A percentile compares a stretch with the other conserved stretches of the same genome.
phyloP scores from a whole-genome alignment of 169 alveolate species.

The Plasmodium cynomolgi region DNA sequence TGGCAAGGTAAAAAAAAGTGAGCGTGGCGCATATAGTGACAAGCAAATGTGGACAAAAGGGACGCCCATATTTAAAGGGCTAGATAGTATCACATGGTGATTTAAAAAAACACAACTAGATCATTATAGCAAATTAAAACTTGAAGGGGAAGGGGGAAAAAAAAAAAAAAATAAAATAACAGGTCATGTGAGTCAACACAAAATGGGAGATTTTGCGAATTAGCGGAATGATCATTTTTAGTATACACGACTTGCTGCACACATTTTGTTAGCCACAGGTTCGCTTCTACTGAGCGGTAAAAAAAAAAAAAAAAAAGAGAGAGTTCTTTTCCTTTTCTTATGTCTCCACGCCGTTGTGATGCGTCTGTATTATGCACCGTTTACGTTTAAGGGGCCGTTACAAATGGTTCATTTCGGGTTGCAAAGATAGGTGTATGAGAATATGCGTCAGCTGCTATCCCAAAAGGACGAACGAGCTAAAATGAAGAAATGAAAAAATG shows the following conservation, averaged over 20 bases:
- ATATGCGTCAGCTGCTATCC: neutral
- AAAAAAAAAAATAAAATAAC: neutral
- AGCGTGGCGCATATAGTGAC: neutral
- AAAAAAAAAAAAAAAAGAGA: neutral
- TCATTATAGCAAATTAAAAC: neutral
- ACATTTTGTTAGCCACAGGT: neutral
- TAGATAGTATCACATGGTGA: neutral
- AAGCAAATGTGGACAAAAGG: neutral
- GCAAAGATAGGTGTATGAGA: neutral
- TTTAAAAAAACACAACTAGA: neutral
- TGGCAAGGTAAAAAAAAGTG: neutral
- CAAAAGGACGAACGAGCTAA: neutral
- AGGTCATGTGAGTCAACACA: neutral
- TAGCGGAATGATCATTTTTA: neutral
- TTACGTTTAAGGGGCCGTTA: neutral
- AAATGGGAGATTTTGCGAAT: neutral
- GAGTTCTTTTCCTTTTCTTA: neutral
- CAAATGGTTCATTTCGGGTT: neutral
- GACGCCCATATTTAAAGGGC: neutral
- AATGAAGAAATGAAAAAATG: neutral
- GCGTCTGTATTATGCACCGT: neutral
- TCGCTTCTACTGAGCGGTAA: neutral
- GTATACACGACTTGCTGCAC: neutral
- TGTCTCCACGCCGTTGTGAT: neutral
- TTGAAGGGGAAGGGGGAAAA: neutral